Conservation (phyloP, 768 basidiomycete species). For the Suillus hirtellus region DNA sequence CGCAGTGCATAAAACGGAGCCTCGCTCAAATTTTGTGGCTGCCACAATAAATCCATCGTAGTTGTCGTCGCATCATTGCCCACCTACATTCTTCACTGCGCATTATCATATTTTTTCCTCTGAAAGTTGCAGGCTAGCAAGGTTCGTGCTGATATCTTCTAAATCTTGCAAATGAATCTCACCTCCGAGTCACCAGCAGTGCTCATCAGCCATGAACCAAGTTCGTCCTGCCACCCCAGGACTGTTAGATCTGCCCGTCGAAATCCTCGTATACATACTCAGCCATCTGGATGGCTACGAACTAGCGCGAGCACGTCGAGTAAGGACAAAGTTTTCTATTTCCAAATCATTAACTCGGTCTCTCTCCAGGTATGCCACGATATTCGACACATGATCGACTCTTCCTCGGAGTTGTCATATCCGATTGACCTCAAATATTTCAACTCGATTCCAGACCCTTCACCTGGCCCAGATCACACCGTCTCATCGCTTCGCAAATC, state of each 20-base stretch:
- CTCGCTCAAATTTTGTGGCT: too few species aligned
- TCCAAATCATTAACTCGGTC: too few species aligned
- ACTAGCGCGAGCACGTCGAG: background rate
- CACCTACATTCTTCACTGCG: background rate
- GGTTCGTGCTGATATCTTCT: background rate
- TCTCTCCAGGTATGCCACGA: background rate
- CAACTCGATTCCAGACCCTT: background rate
- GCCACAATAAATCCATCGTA: too few species aligned
- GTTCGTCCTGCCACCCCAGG: background rate
- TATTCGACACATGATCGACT: background rate
- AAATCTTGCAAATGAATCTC: background rate
- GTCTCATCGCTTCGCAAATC: background rate
- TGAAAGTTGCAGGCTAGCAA: background rate
- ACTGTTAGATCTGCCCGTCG: background rate
- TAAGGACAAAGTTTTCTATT: background rate
- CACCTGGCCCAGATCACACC: background rate
- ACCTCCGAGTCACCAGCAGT: background rate
- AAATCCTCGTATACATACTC: background rate
- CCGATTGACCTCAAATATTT: background rate
- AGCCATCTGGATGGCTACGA: background rate
- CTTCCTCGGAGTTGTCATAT: background rate
- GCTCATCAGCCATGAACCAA: background rate
- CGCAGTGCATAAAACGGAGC: too few species aligned
- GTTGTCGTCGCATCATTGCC: too few species aligned
- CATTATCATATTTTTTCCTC: background rate